Evolutionary conservation across 2,329 filamentous ascomycete species (phyloP).

Genomic region (Aspergillus brasiliensis): DNA sequence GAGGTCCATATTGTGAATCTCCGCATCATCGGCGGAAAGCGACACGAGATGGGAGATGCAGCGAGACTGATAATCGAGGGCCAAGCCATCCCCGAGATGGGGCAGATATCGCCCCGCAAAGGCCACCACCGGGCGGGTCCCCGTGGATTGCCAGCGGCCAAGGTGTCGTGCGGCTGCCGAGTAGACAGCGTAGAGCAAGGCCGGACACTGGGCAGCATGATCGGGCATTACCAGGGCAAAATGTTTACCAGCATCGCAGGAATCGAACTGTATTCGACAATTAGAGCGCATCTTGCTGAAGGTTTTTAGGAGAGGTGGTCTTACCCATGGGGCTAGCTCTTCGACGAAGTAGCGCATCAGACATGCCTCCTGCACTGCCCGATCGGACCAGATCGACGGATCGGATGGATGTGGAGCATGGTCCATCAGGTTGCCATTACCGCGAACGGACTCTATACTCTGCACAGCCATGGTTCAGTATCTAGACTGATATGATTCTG

Average conservation of each 20-base stretch:
- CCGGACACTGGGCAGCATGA: slow-evolving; percentile 38
- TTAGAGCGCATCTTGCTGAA: background rate
- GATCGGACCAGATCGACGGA: background rate
- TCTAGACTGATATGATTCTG: too few species aligned
- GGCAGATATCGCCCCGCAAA: slow-evolving; percentile 21
- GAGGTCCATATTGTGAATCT: slow-evolving; percentile 22
- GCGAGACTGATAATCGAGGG: slow-evolving; percentile 42
- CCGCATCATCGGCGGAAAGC: slow-evolving; percentile 15
- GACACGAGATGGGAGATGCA: slow-evolving; percentile 43
- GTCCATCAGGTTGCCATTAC: too few species aligned
- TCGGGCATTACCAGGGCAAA: slow-evolving; percentile 43
- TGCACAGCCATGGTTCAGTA: too few species aligned
- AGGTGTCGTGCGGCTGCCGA: slow-evolving; percentile 40
- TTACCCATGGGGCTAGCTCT: slow-evolving; percentile 25
- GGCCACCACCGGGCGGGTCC: slow-evolving; percentile 13
- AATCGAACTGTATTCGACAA: slow-evolving; percentile 31
- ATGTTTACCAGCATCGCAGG: slow-evolving; percentile 41
- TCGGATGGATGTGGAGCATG: too few species aligned
- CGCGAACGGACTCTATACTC: too few species aligned
- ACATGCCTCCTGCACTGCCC: background rate
- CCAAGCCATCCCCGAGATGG: slow-evolving; percentile 32
- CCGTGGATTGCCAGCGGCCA: slow-evolving; percentile 16
- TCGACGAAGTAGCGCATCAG: slow-evolving; percentile 27
- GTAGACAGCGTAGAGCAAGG: slow-evolving; percentile 40
- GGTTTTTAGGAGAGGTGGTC: background rate